A percentile compares a stretch with the other conserved stretches of the same genome.
These are phyloP conservation scores for Venturia effusa DNA, from an alignment of 2,329 filamentous ascomycete genomes.

Conservation along the genomic window DNA sequence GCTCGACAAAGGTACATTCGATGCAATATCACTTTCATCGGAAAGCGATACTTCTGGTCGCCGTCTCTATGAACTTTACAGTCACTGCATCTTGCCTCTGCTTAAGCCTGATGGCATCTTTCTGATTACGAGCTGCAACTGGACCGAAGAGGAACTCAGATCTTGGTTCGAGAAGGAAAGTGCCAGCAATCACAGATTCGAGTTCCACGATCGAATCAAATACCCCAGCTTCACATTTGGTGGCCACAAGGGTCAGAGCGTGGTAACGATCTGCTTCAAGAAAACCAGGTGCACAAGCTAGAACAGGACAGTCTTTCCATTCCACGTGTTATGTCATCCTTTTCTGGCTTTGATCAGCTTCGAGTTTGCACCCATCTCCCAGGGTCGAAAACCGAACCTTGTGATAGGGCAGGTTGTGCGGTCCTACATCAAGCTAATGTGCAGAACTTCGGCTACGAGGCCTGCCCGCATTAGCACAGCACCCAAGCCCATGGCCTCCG, in stretches of 20 bases:
- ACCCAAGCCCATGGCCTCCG: neutral
- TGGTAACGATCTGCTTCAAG: slow-evolving; percentile 49
- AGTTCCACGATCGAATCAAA: slow-evolving; percentile 56
- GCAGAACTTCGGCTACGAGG: neutral
- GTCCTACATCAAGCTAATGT: neutral
- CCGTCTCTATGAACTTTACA: slow-evolving; percentile 66
- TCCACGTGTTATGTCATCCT: neutral
- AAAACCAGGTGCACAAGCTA: neutral
- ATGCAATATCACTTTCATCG: slow-evolving; percentile 77
- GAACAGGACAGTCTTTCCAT: slow-evolving; percentile 3
- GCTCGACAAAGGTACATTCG: slow-evolving; percentile 97
- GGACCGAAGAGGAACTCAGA: slow-evolving; percentile 80
- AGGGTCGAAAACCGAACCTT: neutral
- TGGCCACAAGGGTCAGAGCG: slow-evolving; percentile 75
- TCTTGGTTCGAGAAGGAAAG: slow-evolving; percentile 56
- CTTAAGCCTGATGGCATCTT: slow-evolving; percentile 56
- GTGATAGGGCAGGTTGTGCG: neutral
- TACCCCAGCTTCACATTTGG: slow-evolving; percentile 88
- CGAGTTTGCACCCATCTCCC: neutral
- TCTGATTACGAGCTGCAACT: slow-evolving; percentile 92
- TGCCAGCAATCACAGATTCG: slow-evolving; percentile 37
- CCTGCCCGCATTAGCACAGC: neutral
- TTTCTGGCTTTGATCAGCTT: neutral
- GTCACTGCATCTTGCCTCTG: slow-evolving; percentile 53
- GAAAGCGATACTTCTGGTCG: slow-evolving; percentile 41